Evolutionary conservation across 2,329 filamentous ascomycete species (phyloP), one percentile per base, ranked within the genome.

Genomic region (Diaporthe destruens): DNA sequence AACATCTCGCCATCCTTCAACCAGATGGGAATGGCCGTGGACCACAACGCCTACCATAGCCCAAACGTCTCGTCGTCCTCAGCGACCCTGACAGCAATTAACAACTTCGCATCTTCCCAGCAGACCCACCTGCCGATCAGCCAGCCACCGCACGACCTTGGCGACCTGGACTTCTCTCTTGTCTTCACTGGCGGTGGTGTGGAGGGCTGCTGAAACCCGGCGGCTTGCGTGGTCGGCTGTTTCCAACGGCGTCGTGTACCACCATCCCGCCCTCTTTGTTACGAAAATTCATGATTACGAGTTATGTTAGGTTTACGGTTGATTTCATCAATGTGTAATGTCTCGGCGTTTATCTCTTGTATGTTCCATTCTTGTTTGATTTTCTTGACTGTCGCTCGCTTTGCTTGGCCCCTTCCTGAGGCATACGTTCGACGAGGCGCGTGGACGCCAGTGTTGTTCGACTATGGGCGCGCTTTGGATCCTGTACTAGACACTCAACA

Each of bases 71-170:
- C 56, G 0, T 79, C 78, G 1, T 77, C 78, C 8, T 75, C 75
- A 3, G 75, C 76, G 6, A 79, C 78, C 20, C 68, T 79, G 65
- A 79, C 76, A 7, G 76, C 76, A 6, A 65, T 65, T 56, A 75
- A 67, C 23, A 59, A 75, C 18, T 78, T 75, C 53, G 47, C 23
- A 25, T 51, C 63, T 8, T 44, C 34, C 23, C 72, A 72, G n/a
- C 61, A 42, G 3, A 51, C 57, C n/a, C 34, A 51, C 23, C 29
- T 69, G 44, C 11, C 51, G 14, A 51, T 72, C 16, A 32, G 7
- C 49, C 71, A 69, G 18, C 56, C 66, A 8, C 18, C 29, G 1
- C 71, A 71, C 2, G 69, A 70, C 34, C n/a, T 75, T 18, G 71
- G 34, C 6, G 74, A 75, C 20, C 54, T 74, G 23, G 71, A 71